phyloP scores from a whole-genome alignment of 371 early-diverging fungal species.

The Mortierella sp. region DNA sequence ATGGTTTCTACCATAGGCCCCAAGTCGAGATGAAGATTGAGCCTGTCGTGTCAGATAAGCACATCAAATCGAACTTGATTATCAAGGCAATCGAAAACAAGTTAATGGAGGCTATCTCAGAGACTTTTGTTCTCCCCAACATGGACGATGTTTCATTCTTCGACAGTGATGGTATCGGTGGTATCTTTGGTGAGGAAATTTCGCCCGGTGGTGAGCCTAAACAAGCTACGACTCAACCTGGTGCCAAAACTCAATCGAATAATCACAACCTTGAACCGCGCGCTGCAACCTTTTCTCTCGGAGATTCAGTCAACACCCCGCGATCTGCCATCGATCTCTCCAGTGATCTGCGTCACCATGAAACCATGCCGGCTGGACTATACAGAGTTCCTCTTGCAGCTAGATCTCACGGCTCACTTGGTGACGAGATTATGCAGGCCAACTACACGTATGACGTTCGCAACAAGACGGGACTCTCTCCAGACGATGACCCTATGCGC shows the following conservation, averaged over 20 bases:
- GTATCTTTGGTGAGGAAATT: constrained; percentile 69
- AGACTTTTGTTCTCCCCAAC: constrained; percentile 89
- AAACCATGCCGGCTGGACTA: constrained; percentile 19
- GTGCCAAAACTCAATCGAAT: background rate
- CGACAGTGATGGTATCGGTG: constrained; percentile 71
- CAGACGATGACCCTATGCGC: constrained; percentile 44
- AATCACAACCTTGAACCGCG: constrained; percentile 26
- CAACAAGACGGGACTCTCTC: background rate
- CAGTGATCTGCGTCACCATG: constrained; percentile 27
- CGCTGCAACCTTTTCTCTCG: constrained; percentile 32
- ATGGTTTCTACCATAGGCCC: constrained; percentile 88
- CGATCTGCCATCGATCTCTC: constrained; percentile 41
- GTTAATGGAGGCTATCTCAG: constrained; percentile 84
- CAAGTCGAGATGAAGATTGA: constrained; percentile 86
- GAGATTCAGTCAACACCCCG: constrained; percentile 16
- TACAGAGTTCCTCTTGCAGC: constrained; percentile 18
- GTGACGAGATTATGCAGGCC: constrained; percentile 43
- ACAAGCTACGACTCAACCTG: constrained; percentile 2
- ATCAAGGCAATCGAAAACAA: constrained; percentile 89
- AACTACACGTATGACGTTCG: constrained; percentile 33
- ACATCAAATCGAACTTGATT: constrained; percentile 82
- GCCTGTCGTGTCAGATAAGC: constrained; percentile 89
- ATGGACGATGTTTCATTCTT: constrained; percentile 93
- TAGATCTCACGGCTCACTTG: constrained; percentile 28
- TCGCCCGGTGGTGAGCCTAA: constrained; percentile 33